Conservation (phyloP, 2,329 filamentous ascomycete genomes). For the Calonectria pseudoreteaudii region DNA sequence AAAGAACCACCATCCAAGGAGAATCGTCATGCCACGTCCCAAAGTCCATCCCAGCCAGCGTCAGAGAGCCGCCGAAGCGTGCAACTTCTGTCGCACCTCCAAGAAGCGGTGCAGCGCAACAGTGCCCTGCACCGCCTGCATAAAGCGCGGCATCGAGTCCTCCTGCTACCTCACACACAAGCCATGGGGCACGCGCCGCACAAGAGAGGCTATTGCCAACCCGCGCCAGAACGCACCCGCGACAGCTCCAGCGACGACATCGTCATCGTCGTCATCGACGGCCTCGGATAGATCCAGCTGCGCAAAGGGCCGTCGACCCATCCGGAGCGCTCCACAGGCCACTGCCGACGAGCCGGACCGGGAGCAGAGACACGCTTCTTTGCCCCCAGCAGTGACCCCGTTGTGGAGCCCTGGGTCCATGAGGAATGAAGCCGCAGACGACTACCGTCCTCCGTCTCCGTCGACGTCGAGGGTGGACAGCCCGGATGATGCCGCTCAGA, state of each 20-base stretch:
- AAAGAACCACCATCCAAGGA: neutral
- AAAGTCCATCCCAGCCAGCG: slow-evolving; percentile 62
- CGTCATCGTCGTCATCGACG: neutral
- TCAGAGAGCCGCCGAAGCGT: slow-evolving; percentile 61
- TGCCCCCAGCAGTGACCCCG: slow-evolving; percentile 10
- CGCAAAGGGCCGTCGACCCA: neutral
- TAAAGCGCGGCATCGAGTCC: slow-evolving; percentile 54
- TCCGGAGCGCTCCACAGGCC: slow-evolving; percentile 8
- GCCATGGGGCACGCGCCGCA: slow-evolving; percentile 43
- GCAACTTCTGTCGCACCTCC: slow-evolving; percentile 58
- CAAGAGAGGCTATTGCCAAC: neutral
- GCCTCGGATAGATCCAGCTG: neutral
- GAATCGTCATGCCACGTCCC: slow-evolving; percentile 60
- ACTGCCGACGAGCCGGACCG: neutral
- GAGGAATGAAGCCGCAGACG: slow-evolving; percentile 25
- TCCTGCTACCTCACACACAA: slow-evolving; percentile 51
- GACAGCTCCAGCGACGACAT: neutral
- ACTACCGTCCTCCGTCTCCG: slow-evolving; percentile 44
- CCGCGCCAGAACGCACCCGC: slow-evolving; percentile 12
- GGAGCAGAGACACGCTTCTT: slow-evolving; percentile 1
- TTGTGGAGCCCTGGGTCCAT: slow-evolving; percentile 14
- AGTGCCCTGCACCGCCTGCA: slow-evolving; percentile 61
- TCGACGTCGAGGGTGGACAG: slow-evolving; percentile 45
- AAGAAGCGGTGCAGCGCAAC: slow-evolving; percentile 64
- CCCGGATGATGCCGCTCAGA: slow-evolving; percentile 28